These are phyloP conservation scores for Iodosphaeria phyllophila DNA, from an alignment of 2,329 filamentous ascomycete species.

Conservation along the genomic window DNA sequence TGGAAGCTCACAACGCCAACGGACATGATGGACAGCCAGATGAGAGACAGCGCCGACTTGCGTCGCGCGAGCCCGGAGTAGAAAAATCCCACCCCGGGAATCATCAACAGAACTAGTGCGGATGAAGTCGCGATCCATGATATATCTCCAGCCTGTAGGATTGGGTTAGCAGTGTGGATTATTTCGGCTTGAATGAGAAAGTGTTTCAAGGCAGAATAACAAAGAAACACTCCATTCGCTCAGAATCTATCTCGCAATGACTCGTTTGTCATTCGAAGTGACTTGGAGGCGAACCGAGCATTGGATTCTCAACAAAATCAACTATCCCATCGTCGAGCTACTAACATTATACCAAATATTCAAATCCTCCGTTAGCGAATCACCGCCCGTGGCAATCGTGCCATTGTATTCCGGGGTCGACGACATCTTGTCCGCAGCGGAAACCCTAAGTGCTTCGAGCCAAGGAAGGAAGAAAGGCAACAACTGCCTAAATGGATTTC, in stretches of 20 bases:
- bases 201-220: too few relatives aligned
- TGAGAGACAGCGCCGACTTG: slow-evolving; percentile 73
- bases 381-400: slow-evolving; percentile 35
- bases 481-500: not conserved
- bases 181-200: too few relatives aligned
- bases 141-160: slow-evolving; percentile 53
- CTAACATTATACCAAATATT: slow-evolving; percentile 76
- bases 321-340: too few relatives aligned
- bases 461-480: not conserved
- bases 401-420: slow-evolving; percentile 27
- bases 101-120: slow-evolving; percentile 77
- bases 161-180: too few relatives aligned
- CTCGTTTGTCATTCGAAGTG: too few relatives aligned
- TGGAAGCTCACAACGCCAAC: slow-evolving; percentile 68
- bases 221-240: too few relatives aligned
- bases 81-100: slow-evolving; percentile 86
- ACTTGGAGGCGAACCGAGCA: too few relatives aligned
- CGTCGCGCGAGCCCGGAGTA: slow-evolving; percentile 79
- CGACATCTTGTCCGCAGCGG: slow-evolving; percentile 3
- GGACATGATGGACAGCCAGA: slow-evolving; percentile 72
- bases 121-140: slow-evolving; percentile 62
- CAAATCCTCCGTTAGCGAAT: slow-evolving; percentile 39
- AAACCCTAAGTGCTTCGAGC: not conserved
- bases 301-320: too few relatives aligned
- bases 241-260: too few relatives aligned